Conservation (phyloP, 2,329 filamentous ascomycete genomes). For the Trichoderma atrobrunneum region DNA sequence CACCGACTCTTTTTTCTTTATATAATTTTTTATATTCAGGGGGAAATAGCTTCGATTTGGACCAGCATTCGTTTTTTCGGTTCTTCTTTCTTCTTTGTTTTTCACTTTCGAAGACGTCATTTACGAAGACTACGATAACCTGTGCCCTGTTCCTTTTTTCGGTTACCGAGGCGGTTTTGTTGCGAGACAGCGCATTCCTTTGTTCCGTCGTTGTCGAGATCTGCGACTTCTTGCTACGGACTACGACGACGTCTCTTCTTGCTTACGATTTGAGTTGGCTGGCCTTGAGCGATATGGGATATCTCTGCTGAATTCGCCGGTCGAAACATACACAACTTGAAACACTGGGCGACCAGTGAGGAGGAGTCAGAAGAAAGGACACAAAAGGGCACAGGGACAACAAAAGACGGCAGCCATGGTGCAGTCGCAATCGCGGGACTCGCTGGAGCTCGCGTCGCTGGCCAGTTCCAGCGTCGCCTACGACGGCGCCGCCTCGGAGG, state of each 20-base stretch:
- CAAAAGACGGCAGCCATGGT: slow-evolving; percentile 34
- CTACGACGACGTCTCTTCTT: background rate
- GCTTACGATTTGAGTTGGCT: background rate
- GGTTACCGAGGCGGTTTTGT: background rate
- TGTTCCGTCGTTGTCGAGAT: background rate
- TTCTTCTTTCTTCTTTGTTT: background rate
- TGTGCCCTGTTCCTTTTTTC: background rate
- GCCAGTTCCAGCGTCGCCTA: slow-evolving; percentile 68
- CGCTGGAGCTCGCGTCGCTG: slow-evolving; percentile 91
- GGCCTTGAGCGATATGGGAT: slow-evolving; percentile 27
- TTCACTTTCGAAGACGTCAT: background rate
- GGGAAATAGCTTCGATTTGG: background rate
- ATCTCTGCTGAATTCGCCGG: slow-evolving; percentile 24
- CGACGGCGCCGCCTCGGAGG: slow-evolving; percentile 58
- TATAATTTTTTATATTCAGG: background rate
- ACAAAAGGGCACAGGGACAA: background rate
- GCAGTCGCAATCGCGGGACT: slow-evolving; percentile 68
- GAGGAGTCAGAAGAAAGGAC: background rate
- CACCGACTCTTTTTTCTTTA: slow-evolving; percentile 3
- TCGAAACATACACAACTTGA: slow-evolving; percentile 1
- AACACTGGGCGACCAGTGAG: background rate
- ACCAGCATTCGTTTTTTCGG: background rate
- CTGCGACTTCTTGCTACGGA: background rate
- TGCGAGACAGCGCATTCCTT: background rate
- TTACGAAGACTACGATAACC: background rate